A percentile compares a stretch with the other conserved stretches of the same genome.
Evolutionary conservation across 305 asterid genomes (phyloP).

Genomic region (Lippia alba): DNA sequence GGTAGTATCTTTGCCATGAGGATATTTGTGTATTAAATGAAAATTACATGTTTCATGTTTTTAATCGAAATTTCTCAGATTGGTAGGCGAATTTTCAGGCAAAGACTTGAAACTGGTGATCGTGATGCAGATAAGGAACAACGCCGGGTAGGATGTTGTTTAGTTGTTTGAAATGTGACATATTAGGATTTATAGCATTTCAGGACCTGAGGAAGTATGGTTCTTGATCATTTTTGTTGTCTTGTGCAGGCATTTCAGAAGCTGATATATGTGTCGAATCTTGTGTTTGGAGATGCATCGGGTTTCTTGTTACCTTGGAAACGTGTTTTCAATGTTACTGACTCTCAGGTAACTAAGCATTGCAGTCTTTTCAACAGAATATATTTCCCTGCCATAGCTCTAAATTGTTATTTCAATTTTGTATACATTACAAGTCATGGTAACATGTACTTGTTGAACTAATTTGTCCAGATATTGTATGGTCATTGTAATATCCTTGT

Average conservation of each 20-base stretch:
- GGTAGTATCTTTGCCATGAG: constrained; percentile 50
- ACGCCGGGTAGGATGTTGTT: constrained; percentile 77
- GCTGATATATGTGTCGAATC: constrained; percentile 92
- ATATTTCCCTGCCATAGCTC: constrained; percentile 11
- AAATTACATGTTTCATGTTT: constrained; percentile 28
- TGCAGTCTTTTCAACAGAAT: constrained; percentile 14
- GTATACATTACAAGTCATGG: constrained; percentile 17
- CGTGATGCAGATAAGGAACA: constrained; percentile 83
- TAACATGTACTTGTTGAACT: background rate
- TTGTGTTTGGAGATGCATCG: constrained; percentile 94
- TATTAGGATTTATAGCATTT: constrained; percentile 11
- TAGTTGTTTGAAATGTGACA: constrained; percentile 34
- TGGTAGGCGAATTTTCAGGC: constrained; percentile 93
- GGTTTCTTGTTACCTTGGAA: constrained; percentile 98
- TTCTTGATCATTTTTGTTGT: constrained; percentile 61
- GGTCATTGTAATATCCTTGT: constrained; percentile 31
- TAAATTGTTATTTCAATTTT: constrained; percentile 1
- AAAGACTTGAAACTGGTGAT: constrained; percentile 96
- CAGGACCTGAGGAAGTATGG: constrained; percentile 38
- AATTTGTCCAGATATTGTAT: constrained; percentile 19
- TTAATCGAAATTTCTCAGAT: constrained; percentile 66
- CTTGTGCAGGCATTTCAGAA: constrained; percentile 99
- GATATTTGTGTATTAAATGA: constrained; percentile 18
- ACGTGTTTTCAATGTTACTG: constrained; percentile 92
- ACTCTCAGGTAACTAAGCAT: constrained; percentile 73